These are phyloP conservation scores for Aspergillus nomiae DNA, from an alignment of 2,329 filamentous ascomycete genomes.

Conservation along the genomic window DNA sequence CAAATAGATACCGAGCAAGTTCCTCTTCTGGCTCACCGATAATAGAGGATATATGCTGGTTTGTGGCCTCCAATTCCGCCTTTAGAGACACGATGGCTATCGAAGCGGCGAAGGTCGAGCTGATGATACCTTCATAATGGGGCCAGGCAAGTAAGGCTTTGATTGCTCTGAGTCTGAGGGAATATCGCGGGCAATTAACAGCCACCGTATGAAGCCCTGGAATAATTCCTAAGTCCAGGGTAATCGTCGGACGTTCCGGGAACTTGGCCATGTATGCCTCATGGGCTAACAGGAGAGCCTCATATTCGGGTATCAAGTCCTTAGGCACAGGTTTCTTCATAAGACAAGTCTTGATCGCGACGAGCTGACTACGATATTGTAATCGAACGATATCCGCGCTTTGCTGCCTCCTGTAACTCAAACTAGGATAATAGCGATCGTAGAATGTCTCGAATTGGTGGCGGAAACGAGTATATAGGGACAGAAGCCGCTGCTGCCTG, in stretches of 20 bases:
- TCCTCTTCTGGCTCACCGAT: not conserved
- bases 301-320: not conserved
- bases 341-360: constrained; percentile 5
- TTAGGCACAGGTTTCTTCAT: not conserved
- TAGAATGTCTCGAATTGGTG: constrained; percentile 4
- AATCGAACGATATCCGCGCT: constrained; percentile 1
- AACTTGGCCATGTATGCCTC: not conserved
- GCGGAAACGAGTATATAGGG: not conserved
- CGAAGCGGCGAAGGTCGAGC: not conserved
- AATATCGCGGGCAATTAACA: not conserved
- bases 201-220: not conserved
- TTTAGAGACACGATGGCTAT: not conserved
- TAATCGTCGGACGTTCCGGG: constrained; percentile 2
- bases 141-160: constrained; percentile 5
- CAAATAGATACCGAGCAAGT: not conserved
- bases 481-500: constrained; percentile 4
- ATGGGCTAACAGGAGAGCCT: not conserved
- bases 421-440: not conserved
- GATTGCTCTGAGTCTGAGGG: not conserved
- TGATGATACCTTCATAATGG: not conserved
- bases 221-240: constrained; percentile 1
- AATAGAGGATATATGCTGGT: not conserved
- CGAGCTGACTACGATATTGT: constrained; percentile 1
- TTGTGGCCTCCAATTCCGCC: not conserved
- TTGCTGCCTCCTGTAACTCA: not conserved